phyloP scores from a whole-genome alignment of 2,329 filamentous ascomycete genomes.

The Aspergillus candidus region DNA sequence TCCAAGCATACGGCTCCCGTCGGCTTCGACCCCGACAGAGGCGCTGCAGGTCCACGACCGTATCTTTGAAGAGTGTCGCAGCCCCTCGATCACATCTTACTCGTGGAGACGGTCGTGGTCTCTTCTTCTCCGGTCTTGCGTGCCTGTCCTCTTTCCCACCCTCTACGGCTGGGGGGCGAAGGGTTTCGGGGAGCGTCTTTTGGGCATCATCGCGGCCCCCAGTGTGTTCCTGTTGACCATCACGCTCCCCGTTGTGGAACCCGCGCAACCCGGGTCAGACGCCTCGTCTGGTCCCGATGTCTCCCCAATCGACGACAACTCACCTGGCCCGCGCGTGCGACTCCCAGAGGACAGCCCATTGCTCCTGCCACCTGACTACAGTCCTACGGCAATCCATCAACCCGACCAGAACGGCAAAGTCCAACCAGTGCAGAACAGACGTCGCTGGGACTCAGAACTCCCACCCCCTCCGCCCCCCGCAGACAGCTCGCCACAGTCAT shows the following conservation, averaged over 20 bases:
- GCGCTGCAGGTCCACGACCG: conserved; percentile 22
- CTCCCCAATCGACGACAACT: conserved; percentile 11
- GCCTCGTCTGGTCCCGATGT: conserved; percentile 33
- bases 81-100: conserved; percentile 39
- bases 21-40: conserved; percentile 38
- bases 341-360: conserved; percentile 35
- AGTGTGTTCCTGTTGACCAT: conserved; percentile 85
- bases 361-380: conserved; percentile 17
- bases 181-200: conserved; percentile 71
- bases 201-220: conserved; percentile 78
- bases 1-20: conserved; percentile 52
- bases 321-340: conserved; percentile 22
- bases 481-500: conserved; percentile 17
- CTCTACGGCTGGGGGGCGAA: conserved; percentile 76
- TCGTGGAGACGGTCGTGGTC: conserved; percentile 81
- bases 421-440: conserved; percentile 9
- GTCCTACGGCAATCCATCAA: conserved; percentile 5
- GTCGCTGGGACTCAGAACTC: conserved; percentile 37
- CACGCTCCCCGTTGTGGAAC: conserved; percentile 86
- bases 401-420: conserved; percentile 13
- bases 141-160: conserved; percentile 78
- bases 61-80: conserved; percentile 37
- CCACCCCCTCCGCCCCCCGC: conserved; percentile 23
- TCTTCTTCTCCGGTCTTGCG: conserved; percentile 64
- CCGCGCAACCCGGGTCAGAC: conserved; percentile 48